phyloP scores from a whole-genome alignment of 345 rosid species.

The Rubroshorea leprosula region DNA sequence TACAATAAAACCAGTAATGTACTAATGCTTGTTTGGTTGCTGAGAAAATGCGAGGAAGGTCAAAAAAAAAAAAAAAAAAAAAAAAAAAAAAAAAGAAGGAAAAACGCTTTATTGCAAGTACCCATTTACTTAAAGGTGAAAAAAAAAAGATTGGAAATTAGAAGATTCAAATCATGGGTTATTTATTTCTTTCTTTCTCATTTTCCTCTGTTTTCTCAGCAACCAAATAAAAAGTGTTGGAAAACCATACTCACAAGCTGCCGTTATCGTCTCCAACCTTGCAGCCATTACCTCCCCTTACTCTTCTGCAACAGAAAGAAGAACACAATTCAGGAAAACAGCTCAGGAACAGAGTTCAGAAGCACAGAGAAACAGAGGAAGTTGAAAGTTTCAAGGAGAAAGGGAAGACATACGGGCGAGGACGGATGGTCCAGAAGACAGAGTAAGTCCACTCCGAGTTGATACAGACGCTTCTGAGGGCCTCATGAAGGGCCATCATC shows the following conservation, averaged over 20 bases:
- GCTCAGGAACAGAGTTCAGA: not conserved
- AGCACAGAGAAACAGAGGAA: constrained; percentile 14
- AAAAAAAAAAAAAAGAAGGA: not conserved
- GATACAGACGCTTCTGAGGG: constrained; percentile 96
- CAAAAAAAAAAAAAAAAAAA: not conserved
- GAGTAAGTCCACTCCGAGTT: constrained; percentile 99
- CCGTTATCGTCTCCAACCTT: constrained; percentile 98
- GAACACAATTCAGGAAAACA: constrained; percentile 29
- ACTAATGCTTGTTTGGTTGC: constrained; percentile 17
- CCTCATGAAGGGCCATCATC: constrained; percentile 99
- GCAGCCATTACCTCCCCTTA: constrained; percentile 96
- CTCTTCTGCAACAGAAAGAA: constrained; percentile 58
- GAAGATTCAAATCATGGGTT: constrained; percentile 7
- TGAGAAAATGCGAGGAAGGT: constrained; percentile 9
- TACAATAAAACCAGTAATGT: constrained; percentile 10
- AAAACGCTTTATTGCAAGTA: not conserved
- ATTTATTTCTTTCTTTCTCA: not conserved
- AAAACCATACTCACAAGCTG: constrained; percentile 72
- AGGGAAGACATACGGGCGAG: constrained; percentile 68
- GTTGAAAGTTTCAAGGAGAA: not conserved
- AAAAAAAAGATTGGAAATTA: constrained; percentile 1
- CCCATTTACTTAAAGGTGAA: too few relatives aligned
- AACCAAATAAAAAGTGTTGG: constrained; percentile 13
- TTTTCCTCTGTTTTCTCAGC: constrained; percentile 15
- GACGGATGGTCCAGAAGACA: constrained; percentile 99